Evolutionary conservation across 345 rosid genomes (phyloP), one percentile per base, ranked within the genome.

Genomic region (Eucalyptus coolabah): DNA sequence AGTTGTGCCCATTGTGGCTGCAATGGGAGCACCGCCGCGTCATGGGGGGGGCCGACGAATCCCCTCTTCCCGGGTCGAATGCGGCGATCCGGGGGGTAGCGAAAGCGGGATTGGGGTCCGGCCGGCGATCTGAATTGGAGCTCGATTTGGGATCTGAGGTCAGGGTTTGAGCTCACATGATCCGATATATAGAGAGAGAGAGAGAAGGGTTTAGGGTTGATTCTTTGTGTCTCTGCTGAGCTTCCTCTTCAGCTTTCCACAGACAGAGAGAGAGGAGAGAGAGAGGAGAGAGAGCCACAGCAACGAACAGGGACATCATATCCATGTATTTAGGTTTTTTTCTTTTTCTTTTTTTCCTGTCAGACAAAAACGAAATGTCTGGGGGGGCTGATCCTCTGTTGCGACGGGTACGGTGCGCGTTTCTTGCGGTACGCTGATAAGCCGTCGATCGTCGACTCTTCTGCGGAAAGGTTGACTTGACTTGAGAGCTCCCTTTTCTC

Each of bases 1-100:
- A 95, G 94, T 98, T 97, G 95, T 98, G 99, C 49, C 99, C 99
- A 93, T 98, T 96, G 96, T 96, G 95, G 94, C 98, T 95, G 94
- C 99, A 98, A 94, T 98, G 99, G 89, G 99, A 98, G 91, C 99
- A 98, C 53, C 99, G 98, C 86, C 99, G 98, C 69, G 99, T 97
- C 99, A 98, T 96, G 87, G 50, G 86, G 86, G 60, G 53, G 32
- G 7, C 51, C 34, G 26, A 53, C 69, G 34, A 63, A 30, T 28
- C 4, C 15, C 17, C 32, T 13, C 32, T 5, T 56, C 51, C 51
- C 42, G 87, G 37, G 86, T 30, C 90, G 91, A 24, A 90, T 45
- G 63, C 90, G 59, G 51, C 50, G 80, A 86, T 85, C 28, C 30
- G 47, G 24, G 32, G 82, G 16, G 34, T n/a, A 34, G 81, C 12